Evolutionary conservation across 257 asterid species (phyloP), one percentile per base, ranked within the genome.

Genomic region (Paraleonurus japonicus): DNA sequence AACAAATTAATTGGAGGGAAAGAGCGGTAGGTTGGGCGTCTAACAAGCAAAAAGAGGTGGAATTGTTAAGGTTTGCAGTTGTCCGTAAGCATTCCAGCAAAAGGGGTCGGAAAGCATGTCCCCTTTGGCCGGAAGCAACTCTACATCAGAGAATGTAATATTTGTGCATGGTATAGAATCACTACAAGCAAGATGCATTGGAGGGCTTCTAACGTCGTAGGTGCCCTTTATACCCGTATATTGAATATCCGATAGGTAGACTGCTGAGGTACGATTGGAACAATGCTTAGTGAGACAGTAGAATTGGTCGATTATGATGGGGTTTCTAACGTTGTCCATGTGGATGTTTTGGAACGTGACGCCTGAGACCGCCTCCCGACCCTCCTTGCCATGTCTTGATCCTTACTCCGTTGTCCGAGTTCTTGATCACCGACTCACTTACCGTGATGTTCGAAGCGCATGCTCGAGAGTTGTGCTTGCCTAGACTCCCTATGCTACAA

Each of bases 371-470:
- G 83, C 82, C 82, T 1, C 94, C 94, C 0, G 62, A 83, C 0
- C 94, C 94, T 0, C 94, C 94, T 78, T 87, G 94, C 94, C 94
- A 87, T n/a, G 94, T 85, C 81, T 87, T 87, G 78, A 87, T 87
- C 76, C 94, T 41, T 0, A 85, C 90, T 1, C 94, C 90, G 30
- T 87, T 87, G 81, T 83, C 90, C 0, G 94, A 83, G 0, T 77
- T 67, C 77, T 61, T 83, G 51, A 87, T 85, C 37, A 84, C 82
- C 0, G 90, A 87, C 19, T 87, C 94, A 7, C 83, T 54, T 10
- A 87, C 90, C 0, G 83, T 87, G 8, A 87, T 82, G 65, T 85
- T 87, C 11, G 84, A 75, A 0, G 81, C 86, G 17, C 94, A 88
- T 2, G 90, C 89, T 8, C 80, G 75, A 1, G 90, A 81, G 27